These are phyloP conservation scores for Spinellus fusiger DNA, from an alignment of 192 early-diverging fungal genomes.

Conservation along the genomic window DNA sequence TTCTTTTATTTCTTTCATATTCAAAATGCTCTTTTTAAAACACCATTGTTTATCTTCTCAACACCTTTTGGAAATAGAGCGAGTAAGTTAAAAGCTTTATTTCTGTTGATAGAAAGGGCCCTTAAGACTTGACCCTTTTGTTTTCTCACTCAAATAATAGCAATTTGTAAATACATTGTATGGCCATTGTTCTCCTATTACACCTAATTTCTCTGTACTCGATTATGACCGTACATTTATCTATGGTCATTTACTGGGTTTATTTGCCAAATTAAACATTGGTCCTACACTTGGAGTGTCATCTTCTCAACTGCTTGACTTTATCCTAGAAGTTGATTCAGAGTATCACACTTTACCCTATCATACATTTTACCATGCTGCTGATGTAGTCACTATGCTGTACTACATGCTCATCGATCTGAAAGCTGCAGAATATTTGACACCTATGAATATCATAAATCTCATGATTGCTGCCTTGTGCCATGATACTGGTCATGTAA, in stretches of 20 bases:
- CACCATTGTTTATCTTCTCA: constrained; percentile 41
- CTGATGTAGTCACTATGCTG: constrained; percentile 78
- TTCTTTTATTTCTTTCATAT: background rate
- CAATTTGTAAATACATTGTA: constrained; percentile 43
- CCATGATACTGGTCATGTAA: constrained; percentile 82
- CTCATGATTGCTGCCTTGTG: constrained; percentile 76
- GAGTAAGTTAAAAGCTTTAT: constrained; percentile 34
- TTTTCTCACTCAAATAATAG: no score
- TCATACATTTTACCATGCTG: constrained; percentile 86
- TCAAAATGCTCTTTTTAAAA: constrained; percentile 37
- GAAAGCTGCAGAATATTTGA: constrained; percentile 57
- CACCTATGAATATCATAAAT: constrained; percentile 62
- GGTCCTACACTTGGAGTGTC: constrained; percentile 48
- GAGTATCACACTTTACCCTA: constrained; percentile 78
- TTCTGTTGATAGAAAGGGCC: no score
- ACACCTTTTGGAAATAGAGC: constrained; percentile 51
- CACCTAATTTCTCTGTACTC: constrained; percentile 56
- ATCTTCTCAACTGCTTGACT: constrained; percentile 69
- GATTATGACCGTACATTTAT: constrained; percentile 59
- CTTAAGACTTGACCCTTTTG: no score
- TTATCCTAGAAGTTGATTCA: constrained; percentile 70
- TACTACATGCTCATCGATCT: constrained; percentile 73
- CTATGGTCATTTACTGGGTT: constrained; percentile 75
- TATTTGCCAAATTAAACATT: constrained; percentile 63
- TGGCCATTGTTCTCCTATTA: constrained; percentile 57